Conservation (phyloP, 73 alveolate genomes). For the Symbiodinium pilosum region DNA sequence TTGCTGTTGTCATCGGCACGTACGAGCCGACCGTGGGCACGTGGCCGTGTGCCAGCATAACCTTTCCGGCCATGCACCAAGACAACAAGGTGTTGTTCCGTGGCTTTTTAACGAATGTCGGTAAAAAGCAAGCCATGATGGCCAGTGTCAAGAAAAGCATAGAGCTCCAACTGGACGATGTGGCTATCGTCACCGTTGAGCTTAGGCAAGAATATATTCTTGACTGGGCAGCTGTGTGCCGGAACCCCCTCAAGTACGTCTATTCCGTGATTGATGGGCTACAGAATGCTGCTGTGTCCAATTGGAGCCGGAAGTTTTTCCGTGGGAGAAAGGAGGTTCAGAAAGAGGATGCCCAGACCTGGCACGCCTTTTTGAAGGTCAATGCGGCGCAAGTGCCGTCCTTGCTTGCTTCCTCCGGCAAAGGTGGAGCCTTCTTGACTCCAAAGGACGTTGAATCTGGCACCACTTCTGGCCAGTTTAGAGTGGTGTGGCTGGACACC, state of each 20-base stretch:
- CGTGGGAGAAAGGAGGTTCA: not conserved
- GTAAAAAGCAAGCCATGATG: not conserved
- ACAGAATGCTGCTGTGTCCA: not conserved
- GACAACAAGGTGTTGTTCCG: not conserved
- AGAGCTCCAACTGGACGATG: not conserved
- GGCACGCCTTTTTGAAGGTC: not conserved
- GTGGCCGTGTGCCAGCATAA: not conserved
- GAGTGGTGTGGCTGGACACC: not conserved
- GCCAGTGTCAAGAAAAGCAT: not conserved
- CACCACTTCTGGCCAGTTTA: not conserved
- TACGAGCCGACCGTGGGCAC: not conserved
- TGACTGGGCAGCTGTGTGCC: not conserved
- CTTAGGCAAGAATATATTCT: not conserved
- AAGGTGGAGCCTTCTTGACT: not conserved
- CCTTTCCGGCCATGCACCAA: not conserved
- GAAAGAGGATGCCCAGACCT: not conserved
- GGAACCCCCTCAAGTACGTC: not conserved
- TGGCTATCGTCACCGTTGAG: not conserved
- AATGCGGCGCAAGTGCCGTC: not conserved
- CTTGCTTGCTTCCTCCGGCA: not conserved
- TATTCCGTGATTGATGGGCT: not conserved
- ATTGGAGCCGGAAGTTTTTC: not conserved
- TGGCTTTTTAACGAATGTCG: not conserved
- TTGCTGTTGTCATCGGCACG: not conserved
- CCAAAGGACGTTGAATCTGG: not conserved